Conservation (phyloP, 2,329 filamentous ascomycete species). For the Phialophora tarda region DNA sequence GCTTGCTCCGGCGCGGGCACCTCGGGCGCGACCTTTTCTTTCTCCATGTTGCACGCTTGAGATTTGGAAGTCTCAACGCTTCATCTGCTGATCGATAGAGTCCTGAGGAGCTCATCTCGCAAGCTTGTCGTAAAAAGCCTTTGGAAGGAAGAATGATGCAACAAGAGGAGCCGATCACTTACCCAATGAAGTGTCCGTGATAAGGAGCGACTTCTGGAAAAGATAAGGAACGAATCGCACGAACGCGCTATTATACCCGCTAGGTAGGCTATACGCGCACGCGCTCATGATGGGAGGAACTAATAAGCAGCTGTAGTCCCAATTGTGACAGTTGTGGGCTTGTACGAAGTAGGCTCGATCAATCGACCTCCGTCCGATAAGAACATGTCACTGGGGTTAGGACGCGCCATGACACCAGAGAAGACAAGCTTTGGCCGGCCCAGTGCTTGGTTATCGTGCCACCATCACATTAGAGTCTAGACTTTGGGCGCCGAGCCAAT, state of each 20-base stretch:
- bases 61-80: not conserved
- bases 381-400: too few species aligned
- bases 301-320: not conserved
- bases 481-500: not conserved
- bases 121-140: not conserved
- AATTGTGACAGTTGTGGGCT: not conserved
- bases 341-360: not conserved
- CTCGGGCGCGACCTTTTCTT: not conserved
- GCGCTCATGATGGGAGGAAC: not conserved
- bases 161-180: not conserved
- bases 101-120: not conserved
- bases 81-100: not conserved
- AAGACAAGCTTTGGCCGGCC: not conserved
- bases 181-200: conserved; percentile 11
- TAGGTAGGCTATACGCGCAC: not conserved
- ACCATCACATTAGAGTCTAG: not conserved
- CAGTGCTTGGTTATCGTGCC: not conserved
- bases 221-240: not conserved
- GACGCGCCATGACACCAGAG: not conserved
- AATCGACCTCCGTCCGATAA: not conserved
- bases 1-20: not conserved
- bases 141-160: conserved; percentile 4
- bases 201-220: conserved; percentile 5
- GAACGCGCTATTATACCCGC: not conserved
- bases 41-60: conserved; percentile 2